A percentile compares a stretch with the other conserved stretches of the same genome.
These are phyloP conservation scores for Pugionium cornutum DNA, from an alignment of 345 rosid genomes.

Conservation along the genomic window DNA sequence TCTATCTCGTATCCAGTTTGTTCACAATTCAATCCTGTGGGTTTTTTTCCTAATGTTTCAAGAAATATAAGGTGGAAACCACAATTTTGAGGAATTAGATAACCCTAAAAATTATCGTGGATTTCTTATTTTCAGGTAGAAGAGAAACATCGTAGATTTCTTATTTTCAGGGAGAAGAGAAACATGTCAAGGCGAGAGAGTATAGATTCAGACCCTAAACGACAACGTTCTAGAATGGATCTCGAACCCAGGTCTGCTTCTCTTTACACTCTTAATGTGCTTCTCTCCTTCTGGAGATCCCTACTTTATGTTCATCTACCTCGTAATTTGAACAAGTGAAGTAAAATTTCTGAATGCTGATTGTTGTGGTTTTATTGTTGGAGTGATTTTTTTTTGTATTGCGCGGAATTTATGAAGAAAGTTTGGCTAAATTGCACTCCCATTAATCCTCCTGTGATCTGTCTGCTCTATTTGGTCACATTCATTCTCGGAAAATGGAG, in stretches of 20 bases:
- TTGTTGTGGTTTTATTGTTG: too few species aligned
- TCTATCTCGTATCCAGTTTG: too few species aligned
- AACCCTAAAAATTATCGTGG: slow-evolving; percentile 28
- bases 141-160: too few species aligned
- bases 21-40: neutral
- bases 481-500: too few species aligned
- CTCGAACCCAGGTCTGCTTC: slow-evolving; percentile 58
- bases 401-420: too few species aligned
- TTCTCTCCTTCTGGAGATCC: neutral
- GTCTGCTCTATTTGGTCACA: too few species aligned
- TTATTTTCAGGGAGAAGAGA: slow-evolving; percentile 7
- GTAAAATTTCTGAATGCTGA: too few species aligned
- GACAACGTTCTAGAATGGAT: slow-evolving; percentile 55
- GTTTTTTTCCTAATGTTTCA: neutral
- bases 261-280: neutral
- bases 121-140: too few species aligned
- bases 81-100: neutral
- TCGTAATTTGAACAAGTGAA: neutral
- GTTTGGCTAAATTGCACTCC: too few species aligned
- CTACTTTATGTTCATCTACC: slow-evolving; percentile 15
- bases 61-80: neutral
- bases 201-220: slow-evolving; percentile 56
- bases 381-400: too few species aligned
- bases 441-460: too few species aligned
- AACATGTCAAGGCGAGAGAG: slow-evolving; percentile 59